Evolutionary conservation across 164 flowering plant species (phyloP).

Genomic region (Cinnamomum chago): DNA sequence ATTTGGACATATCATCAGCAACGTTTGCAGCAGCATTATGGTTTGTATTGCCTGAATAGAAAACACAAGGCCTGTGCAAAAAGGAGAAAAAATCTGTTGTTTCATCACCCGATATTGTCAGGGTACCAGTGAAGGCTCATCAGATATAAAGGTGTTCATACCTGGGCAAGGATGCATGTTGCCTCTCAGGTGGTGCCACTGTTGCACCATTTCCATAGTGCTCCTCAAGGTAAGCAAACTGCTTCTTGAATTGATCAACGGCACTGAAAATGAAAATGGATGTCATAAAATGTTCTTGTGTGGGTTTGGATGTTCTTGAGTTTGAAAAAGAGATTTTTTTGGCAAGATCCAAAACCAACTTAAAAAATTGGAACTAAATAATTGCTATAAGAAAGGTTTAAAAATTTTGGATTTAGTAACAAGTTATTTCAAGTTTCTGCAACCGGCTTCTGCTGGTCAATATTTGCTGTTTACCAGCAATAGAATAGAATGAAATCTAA

Average conservation of each 20-base stretch:
- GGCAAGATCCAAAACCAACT: no score
- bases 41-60: slow-evolving; percentile 56
- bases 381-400: no score
- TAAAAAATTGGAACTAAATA: no score
- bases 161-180: slow-evolving; percentile 97
- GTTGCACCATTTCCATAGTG: slow-evolving; percentile 82
- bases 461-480: no score
- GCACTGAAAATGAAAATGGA: slow-evolving; percentile 53
- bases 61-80: slow-evolving; percentile 64
- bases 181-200: slow-evolving; percentile 85
- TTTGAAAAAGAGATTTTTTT: no score
- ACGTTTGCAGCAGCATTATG: slow-evolving; percentile 49
- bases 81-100: background rate
- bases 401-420: no score
- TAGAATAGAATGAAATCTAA: no score
- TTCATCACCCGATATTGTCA: background rate
- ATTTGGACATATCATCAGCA: slow-evolving; percentile 60
- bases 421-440: no score
- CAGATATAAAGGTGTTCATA: slow-evolving; percentile 16
- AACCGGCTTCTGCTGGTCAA: no score
- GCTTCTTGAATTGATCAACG: slow-evolving; percentile 97
- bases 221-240: slow-evolving; percentile 95
- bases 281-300: background rate
- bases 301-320: background rate
- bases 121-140: background rate